These are phyloP conservation scores for Arthrobotrys pseudoclavata DNA, from an alignment of 2,329 filamentous ascomycete genomes.

Conservation along the genomic window DNA sequence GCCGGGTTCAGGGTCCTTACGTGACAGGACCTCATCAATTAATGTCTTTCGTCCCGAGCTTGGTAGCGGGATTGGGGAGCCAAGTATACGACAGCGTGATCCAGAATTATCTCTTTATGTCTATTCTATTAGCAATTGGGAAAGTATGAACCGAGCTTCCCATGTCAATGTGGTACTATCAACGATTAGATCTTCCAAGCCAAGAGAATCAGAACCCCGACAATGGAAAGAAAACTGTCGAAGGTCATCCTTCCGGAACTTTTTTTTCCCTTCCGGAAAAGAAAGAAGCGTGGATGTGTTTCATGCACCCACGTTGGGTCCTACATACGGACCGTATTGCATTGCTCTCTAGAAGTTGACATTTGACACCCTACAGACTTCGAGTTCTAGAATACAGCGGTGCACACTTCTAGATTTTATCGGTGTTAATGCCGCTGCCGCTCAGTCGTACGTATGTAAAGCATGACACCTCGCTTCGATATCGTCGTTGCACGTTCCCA, in stretches of 20 bases:
- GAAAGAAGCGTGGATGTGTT: constrained; percentile 9
- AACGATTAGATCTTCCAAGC: constrained; percentile 43
- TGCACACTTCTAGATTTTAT: constrained; percentile 1
- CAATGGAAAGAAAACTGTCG: neutral
- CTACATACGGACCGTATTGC: constrained; percentile 13
- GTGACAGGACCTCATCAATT: constrained; percentile 23
- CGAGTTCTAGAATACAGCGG: constrained; percentile 31
- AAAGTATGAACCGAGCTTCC: constrained; percentile 38
- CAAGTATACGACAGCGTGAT: neutral
- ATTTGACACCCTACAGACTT: constrained; percentile 17
- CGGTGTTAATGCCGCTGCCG: constrained; percentile 9
- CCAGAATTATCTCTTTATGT: constrained; percentile 22
- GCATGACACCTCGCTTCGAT: constrained; percentile 14
- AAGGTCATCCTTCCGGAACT: neutral
- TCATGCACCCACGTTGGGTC: constrained; percentile 21
- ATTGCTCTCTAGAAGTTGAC: constrained; percentile 21
- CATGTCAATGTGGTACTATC: constrained; percentile 42
- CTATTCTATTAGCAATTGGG: constrained; percentile 33
- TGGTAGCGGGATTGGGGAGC: constrained; percentile 31
- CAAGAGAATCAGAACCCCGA: constrained; percentile 3
- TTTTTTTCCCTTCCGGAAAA: neutral
- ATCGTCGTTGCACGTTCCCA: constrained; percentile 37
- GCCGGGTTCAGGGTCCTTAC: constrained; percentile 15
- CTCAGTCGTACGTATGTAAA: constrained; percentile 14
- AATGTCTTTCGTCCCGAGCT: constrained; percentile 37